Evolutionary conservation across 169 alveolate species (phyloP), one percentile per base, ranked within the genome.

Genomic region (Plasmodium vinckei): DNA sequence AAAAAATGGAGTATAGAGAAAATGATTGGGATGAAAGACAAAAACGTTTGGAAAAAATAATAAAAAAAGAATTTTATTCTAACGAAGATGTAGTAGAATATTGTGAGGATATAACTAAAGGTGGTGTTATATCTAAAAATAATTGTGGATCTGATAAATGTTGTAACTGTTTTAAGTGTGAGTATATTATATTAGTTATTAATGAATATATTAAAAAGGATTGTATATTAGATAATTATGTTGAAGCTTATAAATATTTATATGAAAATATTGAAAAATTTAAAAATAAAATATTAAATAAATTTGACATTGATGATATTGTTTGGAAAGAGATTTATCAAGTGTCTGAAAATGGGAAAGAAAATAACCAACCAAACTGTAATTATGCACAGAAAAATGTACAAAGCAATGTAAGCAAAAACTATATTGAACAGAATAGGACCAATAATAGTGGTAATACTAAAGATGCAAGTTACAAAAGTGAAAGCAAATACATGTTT

Each of bases 181-280:
- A 86, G n/a, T 39, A 69, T 69, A 51, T 70, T 23, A 46, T 86
- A 69, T 33, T 86, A 44, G 53, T 86, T 23, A 51, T 86, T 42
- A 86, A 73, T 23, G 91, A 86, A 9, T 86, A 86, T 70, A 51
- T 86, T 10, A 59, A 86, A 64, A 86, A 86, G 27, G 87, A 86
- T 9, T 69, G 87, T 69, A 33, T 69, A 1, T 13, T 86, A 5
- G 91, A 86, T 47, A 61, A 64, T 2, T 70, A 86, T 70, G 53
- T 86, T 12, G 12, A 47, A 0, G 91, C 72, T 9, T 86, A 86
- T 42, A 68, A 69, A 25, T 46, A 56, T n/a, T 57, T 86, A 64
- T 72, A 69, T 60, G 75, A 86, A 5, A 70, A 86, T 70, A 25
- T 86, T 25, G 91, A 86, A 1, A 2, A 63, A 9, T 86, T 69